A percentile compares a stretch with the other conserved stretches of the same genome.
Conservation (phyloP, 2,329 filamentous ascomycete species). For the Cladophialophora immunda region DNA sequence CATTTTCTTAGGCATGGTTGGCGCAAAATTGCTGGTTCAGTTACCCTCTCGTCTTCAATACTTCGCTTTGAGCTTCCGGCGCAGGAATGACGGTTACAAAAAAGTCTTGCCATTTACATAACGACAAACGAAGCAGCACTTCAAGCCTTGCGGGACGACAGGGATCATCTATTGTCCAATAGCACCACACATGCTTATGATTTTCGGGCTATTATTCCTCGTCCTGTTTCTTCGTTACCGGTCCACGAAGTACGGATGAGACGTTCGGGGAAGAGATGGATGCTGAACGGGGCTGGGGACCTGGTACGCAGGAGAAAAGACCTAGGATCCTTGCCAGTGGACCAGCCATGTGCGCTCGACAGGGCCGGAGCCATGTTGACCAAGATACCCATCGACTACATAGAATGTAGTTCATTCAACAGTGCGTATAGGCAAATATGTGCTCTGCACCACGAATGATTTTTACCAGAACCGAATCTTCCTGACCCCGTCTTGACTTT, state of each 20-base stretch:
- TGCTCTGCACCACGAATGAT: background rate
- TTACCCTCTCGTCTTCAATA: background rate
- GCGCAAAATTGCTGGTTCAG: background rate
- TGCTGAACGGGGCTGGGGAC: background rate
- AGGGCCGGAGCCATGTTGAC: background rate
- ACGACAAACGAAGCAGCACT: slow-evolving; percentile 14
- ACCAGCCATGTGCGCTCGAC: background rate
- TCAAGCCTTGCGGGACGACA: slow-evolving; percentile 4
- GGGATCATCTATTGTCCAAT: slow-evolving; percentile 3
- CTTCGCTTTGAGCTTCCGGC: background rate
- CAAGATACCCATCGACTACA: background rate
- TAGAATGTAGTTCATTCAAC: background rate
- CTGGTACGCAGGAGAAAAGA: background rate
- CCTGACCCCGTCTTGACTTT: background rate
- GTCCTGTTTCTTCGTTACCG: background rate
- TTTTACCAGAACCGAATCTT: background rate
- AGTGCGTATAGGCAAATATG: background rate
- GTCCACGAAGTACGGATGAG: background rate
- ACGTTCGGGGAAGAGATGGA: background rate
- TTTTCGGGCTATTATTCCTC: slow-evolving; percentile 8
- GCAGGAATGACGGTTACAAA: slow-evolving; percentile 17
- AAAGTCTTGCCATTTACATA: slow-evolving; percentile 13
- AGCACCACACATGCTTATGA: background rate
- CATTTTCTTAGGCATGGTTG: slow-evolving; percentile 2
- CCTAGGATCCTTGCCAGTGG: background rate